Evolutionary conservation across 257 asterid genomes (phyloP).

Genomic region (Salvia splendens): DNA sequence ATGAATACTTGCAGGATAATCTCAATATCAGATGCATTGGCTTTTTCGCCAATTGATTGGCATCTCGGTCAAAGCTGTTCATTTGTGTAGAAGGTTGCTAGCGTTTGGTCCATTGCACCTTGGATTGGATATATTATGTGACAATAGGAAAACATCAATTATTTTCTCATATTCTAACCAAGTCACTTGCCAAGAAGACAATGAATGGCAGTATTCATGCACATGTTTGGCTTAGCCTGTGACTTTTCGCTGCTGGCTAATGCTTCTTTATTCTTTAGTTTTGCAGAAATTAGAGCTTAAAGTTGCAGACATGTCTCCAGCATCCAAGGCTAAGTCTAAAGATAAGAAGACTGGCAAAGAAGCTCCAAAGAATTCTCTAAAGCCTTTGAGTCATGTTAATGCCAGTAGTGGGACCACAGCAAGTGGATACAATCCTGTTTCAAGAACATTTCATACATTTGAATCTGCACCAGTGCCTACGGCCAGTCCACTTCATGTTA

Average conservation of each 20-base stretch:
- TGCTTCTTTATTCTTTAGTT: conserved; percentile 18
- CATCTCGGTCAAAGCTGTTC: background rate
- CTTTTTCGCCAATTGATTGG: background rate
- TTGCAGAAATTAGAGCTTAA: conserved; percentile 44
- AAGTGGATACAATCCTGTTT: conserved; percentile 81
- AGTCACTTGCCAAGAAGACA: background rate
- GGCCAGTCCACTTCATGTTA: conserved; percentile 48
- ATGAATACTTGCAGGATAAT: background rate
- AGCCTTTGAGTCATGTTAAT: conserved; percentile 57
- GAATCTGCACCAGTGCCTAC: conserved; percentile 62
- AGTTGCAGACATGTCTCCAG: conserved; percentile 64
- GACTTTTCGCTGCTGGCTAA: conserved; percentile 29
- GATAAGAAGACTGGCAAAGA: conserved; percentile 77
- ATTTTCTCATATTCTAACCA: background rate
- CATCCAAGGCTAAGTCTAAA: conserved; percentile 67
- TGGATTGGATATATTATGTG: conserved; percentile 12
- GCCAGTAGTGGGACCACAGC: conserved; percentile 55
- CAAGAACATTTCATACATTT: conserved; percentile 66
- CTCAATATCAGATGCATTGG: background rate
- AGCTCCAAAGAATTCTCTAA: conserved; percentile 57
- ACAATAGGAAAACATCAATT: background rate
- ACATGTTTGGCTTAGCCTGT: conserved; percentile 18
- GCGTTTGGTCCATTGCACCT: background rate
- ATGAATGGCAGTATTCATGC: background rate
- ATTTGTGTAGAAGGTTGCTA: background rate